These are phyloP conservation scores for Kockiozyma suomiensis DNA, from an alignment of 805 yeast species.

Conservation along the genomic window DNA sequence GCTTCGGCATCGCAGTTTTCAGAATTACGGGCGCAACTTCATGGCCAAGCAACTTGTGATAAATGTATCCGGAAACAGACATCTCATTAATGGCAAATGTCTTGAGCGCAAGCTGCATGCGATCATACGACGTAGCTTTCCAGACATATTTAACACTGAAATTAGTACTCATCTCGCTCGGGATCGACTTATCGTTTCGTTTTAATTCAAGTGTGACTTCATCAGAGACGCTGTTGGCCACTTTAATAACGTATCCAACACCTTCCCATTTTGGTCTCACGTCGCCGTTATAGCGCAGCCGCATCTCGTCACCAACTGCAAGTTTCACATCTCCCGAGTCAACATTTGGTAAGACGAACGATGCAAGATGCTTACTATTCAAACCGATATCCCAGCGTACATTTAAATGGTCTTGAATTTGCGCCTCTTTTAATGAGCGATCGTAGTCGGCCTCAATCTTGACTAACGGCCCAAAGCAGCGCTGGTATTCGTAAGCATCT, in stretches of 20 bases:
- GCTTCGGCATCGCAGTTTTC: conserved; percentile 60
- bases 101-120: conserved; percentile 81
- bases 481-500: conserved; percentile 84
- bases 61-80: conserved; percentile 72
- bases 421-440: conserved; percentile 71
- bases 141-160: conserved; percentile 87
- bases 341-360: conserved; percentile 66
- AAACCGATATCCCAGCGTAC: conserved; percentile 74
- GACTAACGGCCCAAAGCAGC: conserved; percentile 81
- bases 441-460: conserved; percentile 82
- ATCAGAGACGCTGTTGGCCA: conserved; percentile 68
- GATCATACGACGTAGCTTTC: conserved; percentile 79
- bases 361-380: conserved; percentile 65
- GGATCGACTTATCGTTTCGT: conserved; percentile 47
- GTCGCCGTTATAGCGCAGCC: conserved; percentile 62
- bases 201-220: conserved; percentile 71
- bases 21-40: conserved; percentile 57
- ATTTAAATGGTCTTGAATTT: conserved; percentile 68
- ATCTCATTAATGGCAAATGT: conserved; percentile 68
- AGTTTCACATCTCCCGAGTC: conserved; percentile 66
- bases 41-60: conserved; percentile 79
- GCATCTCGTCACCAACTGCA: conserved; percentile 83
- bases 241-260: conserved; percentile 66
- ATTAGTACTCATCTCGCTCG: conserved; percentile 61
- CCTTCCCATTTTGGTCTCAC: conserved; percentile 69